These are phyloP conservation scores for Moesziomyces parantarcticus DNA, from an alignment of 1,284 basidiomycete genomes.

Conservation along the genomic window DNA sequence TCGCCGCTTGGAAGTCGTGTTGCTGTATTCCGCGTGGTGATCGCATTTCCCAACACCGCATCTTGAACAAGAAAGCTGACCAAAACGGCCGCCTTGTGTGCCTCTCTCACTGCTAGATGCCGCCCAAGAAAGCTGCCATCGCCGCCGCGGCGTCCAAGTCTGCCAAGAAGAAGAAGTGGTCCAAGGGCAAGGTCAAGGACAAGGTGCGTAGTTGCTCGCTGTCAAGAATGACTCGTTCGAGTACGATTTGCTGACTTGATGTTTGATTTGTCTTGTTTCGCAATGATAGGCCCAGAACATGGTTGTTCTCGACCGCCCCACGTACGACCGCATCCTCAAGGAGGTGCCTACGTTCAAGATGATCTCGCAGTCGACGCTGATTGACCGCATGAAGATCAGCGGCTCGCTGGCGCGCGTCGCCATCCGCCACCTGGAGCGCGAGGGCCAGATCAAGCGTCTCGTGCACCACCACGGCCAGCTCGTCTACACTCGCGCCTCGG, in stretches of 20 bases:
- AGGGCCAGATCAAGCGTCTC: conserved; percentile 94
- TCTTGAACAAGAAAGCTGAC: conserved; percentile 2
- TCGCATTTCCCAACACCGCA: neutral
- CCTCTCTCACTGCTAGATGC: conserved; percentile 50
- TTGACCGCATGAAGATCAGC: conserved; percentile 96
- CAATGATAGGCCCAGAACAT: conserved; percentile 74
- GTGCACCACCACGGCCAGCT: conserved; percentile 95
- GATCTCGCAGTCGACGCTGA: conserved; percentile 88
- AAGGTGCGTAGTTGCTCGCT: conserved; percentile 73
- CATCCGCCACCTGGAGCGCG: conserved; percentile 92
- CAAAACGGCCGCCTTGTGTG: conserved; percentile 1
- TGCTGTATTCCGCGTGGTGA: too few relatives aligned
- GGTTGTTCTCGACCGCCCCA: conserved; percentile 78
- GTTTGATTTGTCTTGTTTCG: neutral
- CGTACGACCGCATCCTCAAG: conserved; percentile 96
- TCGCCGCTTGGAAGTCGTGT: too few relatives aligned
- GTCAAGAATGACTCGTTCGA: neutral
- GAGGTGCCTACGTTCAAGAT: conserved; percentile 99
- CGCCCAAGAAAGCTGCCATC: conserved; percentile 68
- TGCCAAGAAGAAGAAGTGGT: conserved; percentile 99
- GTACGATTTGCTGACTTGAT: neutral
- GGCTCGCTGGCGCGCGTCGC: conserved; percentile 93
- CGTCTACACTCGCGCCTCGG: conserved; percentile 76
- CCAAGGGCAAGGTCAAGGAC: conserved; percentile 99
- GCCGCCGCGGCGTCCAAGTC: conserved; percentile 65